A percentile compares a stretch with the other conserved stretches of the same genome.
These are phyloP conservation scores for Tritrichomonas foetus DNA, from an alignment of 208 protist genomes.

Conservation along the genomic window DNA sequence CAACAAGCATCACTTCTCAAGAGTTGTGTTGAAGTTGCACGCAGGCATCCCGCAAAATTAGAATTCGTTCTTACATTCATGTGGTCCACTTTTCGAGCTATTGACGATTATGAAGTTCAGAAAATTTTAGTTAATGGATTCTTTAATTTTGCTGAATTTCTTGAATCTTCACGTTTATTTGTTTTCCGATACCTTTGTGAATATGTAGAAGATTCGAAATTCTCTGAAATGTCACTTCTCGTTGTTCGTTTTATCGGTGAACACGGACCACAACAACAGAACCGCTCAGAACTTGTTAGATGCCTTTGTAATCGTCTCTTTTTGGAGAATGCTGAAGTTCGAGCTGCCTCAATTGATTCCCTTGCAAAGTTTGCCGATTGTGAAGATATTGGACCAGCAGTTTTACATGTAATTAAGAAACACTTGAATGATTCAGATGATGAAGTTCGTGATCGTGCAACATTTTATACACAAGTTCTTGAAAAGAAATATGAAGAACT, in stretches of 20 bases:
- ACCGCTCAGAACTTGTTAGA: background rate
- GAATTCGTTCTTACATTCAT: background rate
- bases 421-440: background rate
- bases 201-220: conserved; percentile 23
- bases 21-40: background rate
- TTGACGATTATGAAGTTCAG: background rate
- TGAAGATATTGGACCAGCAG: background rate
- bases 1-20: background rate
- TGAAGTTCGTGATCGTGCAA: background rate
- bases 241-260: background rate
- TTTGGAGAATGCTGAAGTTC: background rate
- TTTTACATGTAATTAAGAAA: background rate
- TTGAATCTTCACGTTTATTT: background rate
- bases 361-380: background rate
- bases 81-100: background rate
- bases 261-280: background rate
- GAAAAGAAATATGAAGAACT: background rate
- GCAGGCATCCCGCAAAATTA: background rate
- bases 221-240: background rate
- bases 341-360: background rate
- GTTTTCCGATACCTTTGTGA: conserved; percentile 1
- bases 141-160: background rate
- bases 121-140: background rate
- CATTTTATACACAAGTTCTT: background rate
- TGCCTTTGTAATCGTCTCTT: background rate